A percentile compares a stretch with the other conserved stretches of the same genome.
These are phyloP conservation scores for Aspergillus nidulans DNA, from an alignment of 495 filamentous ascomycete genomes.

Conservation along the genomic window DNA sequence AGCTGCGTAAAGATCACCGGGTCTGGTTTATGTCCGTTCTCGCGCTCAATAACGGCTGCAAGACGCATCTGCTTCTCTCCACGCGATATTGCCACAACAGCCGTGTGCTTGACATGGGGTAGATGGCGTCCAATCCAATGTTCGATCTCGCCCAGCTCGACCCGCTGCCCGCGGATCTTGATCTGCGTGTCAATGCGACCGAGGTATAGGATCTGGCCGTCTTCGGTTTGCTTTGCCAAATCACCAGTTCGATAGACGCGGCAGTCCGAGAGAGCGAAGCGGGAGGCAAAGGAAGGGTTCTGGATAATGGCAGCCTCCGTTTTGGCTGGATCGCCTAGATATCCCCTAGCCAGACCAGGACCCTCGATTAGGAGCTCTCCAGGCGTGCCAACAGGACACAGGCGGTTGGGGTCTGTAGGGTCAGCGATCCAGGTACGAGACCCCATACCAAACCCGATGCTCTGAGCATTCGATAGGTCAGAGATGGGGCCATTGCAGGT, in stretches of 20 bases:
- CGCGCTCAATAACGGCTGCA: background rate
- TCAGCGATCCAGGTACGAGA: conserved; percentile 63
- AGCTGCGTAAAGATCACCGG: background rate
- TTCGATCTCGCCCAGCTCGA: conserved; percentile 11
- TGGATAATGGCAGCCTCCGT: background rate
- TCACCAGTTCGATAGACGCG: conserved; percentile 9
- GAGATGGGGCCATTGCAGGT: background rate
- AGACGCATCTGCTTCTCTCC: background rate
- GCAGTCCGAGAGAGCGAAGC: background rate
- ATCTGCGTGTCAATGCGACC: conserved; percentile 9
- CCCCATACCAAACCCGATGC: background rate
- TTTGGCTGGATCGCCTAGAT: background rate
- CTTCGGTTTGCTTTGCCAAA: background rate
- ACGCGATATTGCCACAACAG: background rate
- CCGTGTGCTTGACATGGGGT: background rate
- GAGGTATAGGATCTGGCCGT: conserved; percentile 1
- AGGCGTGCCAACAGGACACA: conserved; percentile 18
- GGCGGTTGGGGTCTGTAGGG: conserved; percentile 40
- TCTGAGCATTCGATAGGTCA: background rate
- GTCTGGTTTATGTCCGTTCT: background rate
- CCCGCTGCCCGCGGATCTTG: conserved; percentile 12
- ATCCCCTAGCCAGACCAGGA: conserved; percentile 1
- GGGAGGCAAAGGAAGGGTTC: background rate
- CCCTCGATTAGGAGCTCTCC: conserved; percentile 12
- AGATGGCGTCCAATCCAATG: background rate